Conservation (phyloP, 2,329 filamentous ascomycete species). For the Colletotrichum graminicola region DNA sequence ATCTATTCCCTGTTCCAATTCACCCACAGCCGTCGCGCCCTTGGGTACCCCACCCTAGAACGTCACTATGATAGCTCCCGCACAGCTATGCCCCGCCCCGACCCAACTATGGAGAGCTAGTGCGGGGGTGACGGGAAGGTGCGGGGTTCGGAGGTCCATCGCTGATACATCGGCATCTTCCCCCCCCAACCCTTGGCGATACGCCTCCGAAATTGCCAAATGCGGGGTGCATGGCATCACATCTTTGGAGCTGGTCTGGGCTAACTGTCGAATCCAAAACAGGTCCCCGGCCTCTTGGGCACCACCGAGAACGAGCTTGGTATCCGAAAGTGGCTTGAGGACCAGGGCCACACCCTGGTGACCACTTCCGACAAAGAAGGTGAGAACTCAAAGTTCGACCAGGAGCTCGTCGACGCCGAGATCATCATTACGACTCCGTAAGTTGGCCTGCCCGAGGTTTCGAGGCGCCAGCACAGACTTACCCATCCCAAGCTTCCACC, state of each 20-base stretch:
- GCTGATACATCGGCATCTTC: constrained; percentile 42
- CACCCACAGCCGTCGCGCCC: background rate
- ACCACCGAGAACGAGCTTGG: constrained; percentile 99
- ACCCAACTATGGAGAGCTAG: constrained; percentile 21
- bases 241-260: constrained; percentile 20
- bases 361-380: constrained; percentile 99
- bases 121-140: constrained; percentile 40
- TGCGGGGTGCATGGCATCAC: constrained; percentile 38
- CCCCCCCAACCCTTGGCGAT: constrained; percentile 28
- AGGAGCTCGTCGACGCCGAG: constrained; percentile 96
- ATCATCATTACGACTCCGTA: constrained; percentile 99
- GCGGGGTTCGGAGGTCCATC: constrained; percentile 41
- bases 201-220: constrained; percentile 27
- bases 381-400: constrained; percentile 91
- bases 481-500: constrained; percentile 81
- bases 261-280: constrained; percentile 39
- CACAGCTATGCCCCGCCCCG: constrained; percentile 36
- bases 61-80: constrained; percentile 38
- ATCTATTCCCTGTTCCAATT: background rate
- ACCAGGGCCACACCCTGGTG: constrained; percentile 94
- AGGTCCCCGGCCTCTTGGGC: constrained; percentile 86
- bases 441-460: constrained; percentile 44
- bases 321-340: constrained; percentile 96
- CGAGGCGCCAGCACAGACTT: background rate
- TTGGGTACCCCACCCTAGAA: constrained; percentile 7